Evolutionary conservation across 208 protist species (phyloP).

Genomic region (Borovskyia barvae): DNA sequence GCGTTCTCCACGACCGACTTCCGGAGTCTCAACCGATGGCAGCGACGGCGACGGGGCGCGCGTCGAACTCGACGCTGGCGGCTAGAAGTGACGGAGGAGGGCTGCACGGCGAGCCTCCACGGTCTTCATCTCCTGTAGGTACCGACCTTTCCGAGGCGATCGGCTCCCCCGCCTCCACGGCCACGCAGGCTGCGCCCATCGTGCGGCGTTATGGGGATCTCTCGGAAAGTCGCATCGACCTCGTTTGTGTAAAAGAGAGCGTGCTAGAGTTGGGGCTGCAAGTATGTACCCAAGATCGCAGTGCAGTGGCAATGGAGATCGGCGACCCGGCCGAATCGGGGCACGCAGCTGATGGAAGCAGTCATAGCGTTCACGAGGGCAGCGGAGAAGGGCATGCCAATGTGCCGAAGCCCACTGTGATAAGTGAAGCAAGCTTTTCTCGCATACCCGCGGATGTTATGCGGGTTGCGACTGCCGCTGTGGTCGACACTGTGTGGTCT

Average conservation of each 20-base stretch:
- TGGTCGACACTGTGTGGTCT: constrained; percentile 33
- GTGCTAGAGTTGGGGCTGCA: constrained; percentile 48
- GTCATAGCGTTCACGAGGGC: background rate
- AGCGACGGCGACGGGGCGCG: background rate
- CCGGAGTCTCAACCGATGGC: background rate
- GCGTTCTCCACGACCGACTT: constrained; percentile 5
- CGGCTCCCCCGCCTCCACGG: background rate
- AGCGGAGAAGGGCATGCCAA: background rate
- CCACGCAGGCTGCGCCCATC: constrained; percentile 1
- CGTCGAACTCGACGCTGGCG: background rate
- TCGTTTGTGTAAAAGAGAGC: constrained; percentile 44
- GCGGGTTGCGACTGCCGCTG: constrained; percentile 26
- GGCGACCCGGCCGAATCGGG: background rate
- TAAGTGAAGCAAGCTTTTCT: constrained; percentile 14
- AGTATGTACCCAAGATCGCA: constrained; percentile 47
- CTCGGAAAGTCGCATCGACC: constrained; percentile 54
- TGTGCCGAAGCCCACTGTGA: constrained; percentile 11
- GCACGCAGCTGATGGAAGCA: background rate
- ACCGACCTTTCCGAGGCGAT: constrained; percentile 1
- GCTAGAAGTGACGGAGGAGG: too few species aligned
- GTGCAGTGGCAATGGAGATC: constrained; percentile 24
- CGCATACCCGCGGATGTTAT: constrained; percentile 31
- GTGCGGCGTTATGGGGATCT: constrained; percentile 45
- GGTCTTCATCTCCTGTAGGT: background rate
- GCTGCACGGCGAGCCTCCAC: too few species aligned